Conservation (phyloP, 2,329 filamentous ascomycete species). For the Fusarium illudens region DNA sequence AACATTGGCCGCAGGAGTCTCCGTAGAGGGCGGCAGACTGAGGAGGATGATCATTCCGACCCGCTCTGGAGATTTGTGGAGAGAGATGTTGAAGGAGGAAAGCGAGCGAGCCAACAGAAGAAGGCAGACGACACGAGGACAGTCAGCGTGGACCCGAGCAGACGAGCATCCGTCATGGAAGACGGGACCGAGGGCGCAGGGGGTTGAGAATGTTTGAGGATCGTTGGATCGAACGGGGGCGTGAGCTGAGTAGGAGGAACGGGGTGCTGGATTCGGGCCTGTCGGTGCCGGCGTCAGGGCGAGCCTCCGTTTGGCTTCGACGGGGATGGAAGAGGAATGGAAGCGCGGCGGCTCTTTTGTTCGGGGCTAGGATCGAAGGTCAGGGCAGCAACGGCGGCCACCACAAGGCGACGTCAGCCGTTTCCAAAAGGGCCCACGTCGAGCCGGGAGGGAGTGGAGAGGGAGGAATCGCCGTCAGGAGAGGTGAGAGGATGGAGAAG, state of each 20-base stretch:
- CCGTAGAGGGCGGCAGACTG: slow-evolving; percentile 45
- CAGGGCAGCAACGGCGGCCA: slow-evolving; percentile 29
- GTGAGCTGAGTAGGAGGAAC: slow-evolving; percentile 35
- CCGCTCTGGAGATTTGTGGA: slow-evolving; percentile 46
- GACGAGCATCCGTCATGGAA: slow-evolving; percentile 36
- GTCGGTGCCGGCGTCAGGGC: slow-evolving; percentile 29
- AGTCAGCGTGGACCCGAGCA: slow-evolving; percentile 41
- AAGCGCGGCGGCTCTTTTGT: slow-evolving; percentile 44
- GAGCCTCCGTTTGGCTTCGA: slow-evolving; percentile 35
- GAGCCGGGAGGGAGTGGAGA: slow-evolving; percentile 21
- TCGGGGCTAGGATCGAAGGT: slow-evolving; percentile 41
- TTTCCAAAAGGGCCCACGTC: slow-evolving; percentile 35
- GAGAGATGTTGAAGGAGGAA: slow-evolving; percentile 37
- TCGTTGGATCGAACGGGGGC: slow-evolving; percentile 36
- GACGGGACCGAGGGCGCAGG: slow-evolving; percentile 28
- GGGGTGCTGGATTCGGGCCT: slow-evolving; percentile 26
- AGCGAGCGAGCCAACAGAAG: slow-evolving; percentile 39
- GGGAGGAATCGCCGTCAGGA: slow-evolving; percentile 5
- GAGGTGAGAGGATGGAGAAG: slow-evolving; percentile 23
- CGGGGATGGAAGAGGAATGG: slow-evolving; percentile 40
- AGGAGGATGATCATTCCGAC: slow-evolving; percentile 49
- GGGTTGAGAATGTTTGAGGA: slow-evolving; percentile 30
- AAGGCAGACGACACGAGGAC: slow-evolving; percentile 31
- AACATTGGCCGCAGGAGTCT: slow-evolving; percentile 44
- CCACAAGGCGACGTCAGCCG: slow-evolving; percentile 34